These are phyloP conservation scores for Nothopassalora personata DNA, from an alignment of 2,329 filamentous ascomycete species.

Conservation along the genomic window DNA sequence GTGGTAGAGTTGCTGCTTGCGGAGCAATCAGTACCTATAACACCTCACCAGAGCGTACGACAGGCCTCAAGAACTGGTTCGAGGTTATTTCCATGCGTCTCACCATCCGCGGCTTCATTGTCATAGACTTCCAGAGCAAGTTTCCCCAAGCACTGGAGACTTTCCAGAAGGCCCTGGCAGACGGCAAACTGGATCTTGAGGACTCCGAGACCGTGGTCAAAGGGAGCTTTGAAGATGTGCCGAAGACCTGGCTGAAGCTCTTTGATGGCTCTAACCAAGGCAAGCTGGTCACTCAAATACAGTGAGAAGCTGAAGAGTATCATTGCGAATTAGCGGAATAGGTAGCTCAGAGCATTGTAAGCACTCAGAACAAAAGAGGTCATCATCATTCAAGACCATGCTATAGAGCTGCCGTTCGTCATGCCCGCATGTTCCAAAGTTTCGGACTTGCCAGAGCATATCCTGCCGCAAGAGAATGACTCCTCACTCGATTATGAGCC, in stretches of 20 bases:
- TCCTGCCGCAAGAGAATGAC: not conserved
- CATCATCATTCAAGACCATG: not conserved
- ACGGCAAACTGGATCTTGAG: conserved; percentile 45
- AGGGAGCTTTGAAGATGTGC: conserved; percentile 45
- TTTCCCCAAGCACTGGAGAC: conserved; percentile 20
- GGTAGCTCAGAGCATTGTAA: not conserved
- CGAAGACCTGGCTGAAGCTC: conserved; percentile 46
- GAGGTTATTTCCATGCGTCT: conserved; percentile 33
- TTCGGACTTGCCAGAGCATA: not conserved
- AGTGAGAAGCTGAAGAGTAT: not conserved
- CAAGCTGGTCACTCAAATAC: conserved; percentile 42
- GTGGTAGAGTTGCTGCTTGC: conserved; percentile 64
- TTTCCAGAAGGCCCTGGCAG: conserved; percentile 33
- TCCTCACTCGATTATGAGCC: too few relatives aligned
- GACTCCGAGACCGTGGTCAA: conserved; percentile 44
- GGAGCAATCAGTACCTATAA: conserved; percentile 68
- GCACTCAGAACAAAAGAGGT: not conserved
- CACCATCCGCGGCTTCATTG: conserved; percentile 33
- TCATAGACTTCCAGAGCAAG: conserved; percentile 29
- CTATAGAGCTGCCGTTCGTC: too few relatives aligned
- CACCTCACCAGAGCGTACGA: conserved; percentile 37
- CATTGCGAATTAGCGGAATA: not conserved
- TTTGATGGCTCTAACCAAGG: conserved; percentile 46
- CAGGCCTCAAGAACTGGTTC: conserved; percentile 35
- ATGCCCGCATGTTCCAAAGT: not conserved